Conservation (phyloP, 371 early-diverging fungal species). For the Mortierella sp. region DNA sequence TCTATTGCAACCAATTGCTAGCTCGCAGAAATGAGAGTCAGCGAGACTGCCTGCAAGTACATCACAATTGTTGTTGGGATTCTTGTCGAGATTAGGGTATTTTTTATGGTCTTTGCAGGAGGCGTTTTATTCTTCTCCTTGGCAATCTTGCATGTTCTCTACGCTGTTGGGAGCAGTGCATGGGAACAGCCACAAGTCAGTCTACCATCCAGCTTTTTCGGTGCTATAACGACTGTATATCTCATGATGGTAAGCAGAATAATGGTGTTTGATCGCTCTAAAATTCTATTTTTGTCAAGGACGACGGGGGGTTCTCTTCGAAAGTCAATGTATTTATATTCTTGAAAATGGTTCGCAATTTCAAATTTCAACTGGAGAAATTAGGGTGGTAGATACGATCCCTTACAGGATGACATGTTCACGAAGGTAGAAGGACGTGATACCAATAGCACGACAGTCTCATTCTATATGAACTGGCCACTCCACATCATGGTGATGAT, state of each 20-base stretch:
- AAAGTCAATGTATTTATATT: too few species aligned
- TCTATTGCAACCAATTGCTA: background rate
- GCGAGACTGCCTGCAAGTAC: slow-evolving; percentile 22
- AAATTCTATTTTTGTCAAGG: too few species aligned
- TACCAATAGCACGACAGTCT: too few species aligned
- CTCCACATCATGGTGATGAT: slow-evolving; percentile 14
- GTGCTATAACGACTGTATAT: slow-evolving; percentile 27
- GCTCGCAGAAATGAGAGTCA: slow-evolving; percentile 26
- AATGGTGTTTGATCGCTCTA: too few species aligned
- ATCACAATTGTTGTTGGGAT: slow-evolving; percentile 18
- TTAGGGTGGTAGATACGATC: slow-evolving; percentile 25
- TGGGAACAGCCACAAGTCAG: background rate
- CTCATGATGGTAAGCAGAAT: slow-evolving; percentile 32
- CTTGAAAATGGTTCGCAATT: too few species aligned
- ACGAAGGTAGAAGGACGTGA: background rate
- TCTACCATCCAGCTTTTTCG: slow-evolving; percentile 6
- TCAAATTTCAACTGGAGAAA: too few species aligned
- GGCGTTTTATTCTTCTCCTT: slow-evolving; percentile 22
- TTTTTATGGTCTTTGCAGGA: slow-evolving; percentile 28
- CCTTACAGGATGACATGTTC: slow-evolving; percentile 4
- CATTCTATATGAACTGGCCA: slow-evolving; percentile 6
- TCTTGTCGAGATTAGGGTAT: slow-evolving; percentile 16
- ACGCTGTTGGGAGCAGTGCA: slow-evolving; percentile 6
- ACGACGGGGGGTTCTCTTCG: too few species aligned
- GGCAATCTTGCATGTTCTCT: slow-evolving; percentile 21